Evolutionary conservation across 2,329 filamentous ascomycete species (phyloP), one percentile per base, ranked within the genome.

Genomic region (Thielaviopsis euricoi): DNA sequence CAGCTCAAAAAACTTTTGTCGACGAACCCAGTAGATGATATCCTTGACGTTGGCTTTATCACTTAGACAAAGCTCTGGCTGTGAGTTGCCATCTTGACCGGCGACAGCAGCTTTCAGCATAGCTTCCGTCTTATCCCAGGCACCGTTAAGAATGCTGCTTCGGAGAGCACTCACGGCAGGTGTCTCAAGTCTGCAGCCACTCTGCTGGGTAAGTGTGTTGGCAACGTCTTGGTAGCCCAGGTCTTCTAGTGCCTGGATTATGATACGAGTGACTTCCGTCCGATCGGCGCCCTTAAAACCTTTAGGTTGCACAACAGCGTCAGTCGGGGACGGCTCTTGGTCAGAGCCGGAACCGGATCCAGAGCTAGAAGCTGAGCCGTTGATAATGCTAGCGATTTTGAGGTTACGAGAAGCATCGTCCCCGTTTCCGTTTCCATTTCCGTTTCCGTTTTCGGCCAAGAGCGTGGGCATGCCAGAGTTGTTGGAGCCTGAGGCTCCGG

Each of bases 1-100:
- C 9, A 95, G 74, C 71, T 98, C 93, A 29, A 98, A 75, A 65
- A 91, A 98, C 69, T 97, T 97, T 68, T 98, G 93, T 67, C 95
- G 87, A 62, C 91, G 80, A 65, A 98, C 75, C 74, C 83, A 84
- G 69, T 97, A 96, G 52, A 85, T 79, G 86, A 98, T 91, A 56
- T 85, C 76, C 63, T 85, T 82, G 59, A 79, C 78, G 65, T 95
- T 85, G 6, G 88, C 85, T 23, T 81, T 84, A 50, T 87, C 80
- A 17, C 40, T 10, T 9, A 46, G 40, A 17, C 40, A n/a, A 19
- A 46, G 40, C 40, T 46, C 15, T 2, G 15, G 40, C 17, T 13
- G 6, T 19, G 40, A 19, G 6, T 2, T 22, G 9, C 2, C 29
- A 7, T 17, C 25, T 23, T n/a, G 29, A 52, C 9, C 46, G 15